Conservation (phyloP, 2,329 filamentous ascomycete genomes). For the Curvularia sp. region DNA sequence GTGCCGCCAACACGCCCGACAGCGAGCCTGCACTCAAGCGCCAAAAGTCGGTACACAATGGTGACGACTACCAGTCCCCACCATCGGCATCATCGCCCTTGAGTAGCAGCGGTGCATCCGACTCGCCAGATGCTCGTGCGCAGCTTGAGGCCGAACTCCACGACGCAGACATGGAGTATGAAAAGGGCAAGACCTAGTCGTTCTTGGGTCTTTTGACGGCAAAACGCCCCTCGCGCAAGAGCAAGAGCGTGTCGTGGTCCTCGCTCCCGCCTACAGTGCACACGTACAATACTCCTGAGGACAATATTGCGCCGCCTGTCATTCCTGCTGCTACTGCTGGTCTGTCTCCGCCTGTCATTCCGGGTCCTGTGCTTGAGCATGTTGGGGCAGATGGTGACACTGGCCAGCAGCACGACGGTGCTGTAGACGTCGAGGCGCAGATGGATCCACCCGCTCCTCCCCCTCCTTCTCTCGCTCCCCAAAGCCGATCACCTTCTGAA, state of each 20-base stretch:
- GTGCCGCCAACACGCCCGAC: slow-evolving; percentile 9
- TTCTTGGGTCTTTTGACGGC: slow-evolving; percentile 7
- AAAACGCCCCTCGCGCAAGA: neutral
- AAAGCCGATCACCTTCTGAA: neutral
- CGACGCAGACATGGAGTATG: slow-evolving; percentile 37
- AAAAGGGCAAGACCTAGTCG: slow-evolving; percentile 37
- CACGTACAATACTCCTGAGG: slow-evolving; percentile 9
- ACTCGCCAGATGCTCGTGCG: slow-evolving; percentile 30
- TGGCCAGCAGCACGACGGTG: slow-evolving; percentile 2
- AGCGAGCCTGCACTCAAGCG: slow-evolving; percentile 38
- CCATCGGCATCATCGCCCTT: slow-evolving; percentile 8
- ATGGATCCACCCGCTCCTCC: neutral
- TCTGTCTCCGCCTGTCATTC: neutral
- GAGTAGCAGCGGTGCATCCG: slow-evolving; percentile 9
- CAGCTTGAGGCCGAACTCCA: slow-evolving; percentile 45
- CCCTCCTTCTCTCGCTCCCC: neutral
- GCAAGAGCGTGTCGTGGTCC: neutral
- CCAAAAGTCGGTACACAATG: slow-evolving; percentile 33
- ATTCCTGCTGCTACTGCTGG: slow-evolving; percentile 2
- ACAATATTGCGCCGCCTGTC: slow-evolving; percentile 2
- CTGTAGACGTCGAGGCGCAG: slow-evolving; percentile 14
- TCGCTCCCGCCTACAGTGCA: neutral
- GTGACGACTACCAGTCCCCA: slow-evolving; percentile 9
- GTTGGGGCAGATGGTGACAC: neutral
- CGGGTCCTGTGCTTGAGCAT: slow-evolving; percentile 6